Conservation (phyloP, 352 stramenopile species). For the Phytophthora sojae region DNA sequence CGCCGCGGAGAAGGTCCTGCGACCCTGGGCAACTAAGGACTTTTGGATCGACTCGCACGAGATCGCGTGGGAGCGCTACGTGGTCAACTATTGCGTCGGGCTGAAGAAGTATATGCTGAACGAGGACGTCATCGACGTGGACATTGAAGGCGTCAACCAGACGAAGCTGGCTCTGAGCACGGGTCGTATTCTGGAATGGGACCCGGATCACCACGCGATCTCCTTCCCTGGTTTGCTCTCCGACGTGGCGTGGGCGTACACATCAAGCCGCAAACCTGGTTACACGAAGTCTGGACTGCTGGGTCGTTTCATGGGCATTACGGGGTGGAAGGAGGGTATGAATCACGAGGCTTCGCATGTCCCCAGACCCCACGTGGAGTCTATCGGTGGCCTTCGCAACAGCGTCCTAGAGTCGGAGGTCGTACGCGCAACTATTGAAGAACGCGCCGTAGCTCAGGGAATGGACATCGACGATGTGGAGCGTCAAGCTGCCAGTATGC, state of each 20-base stretch:
- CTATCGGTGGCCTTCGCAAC: conserved; percentile 69
- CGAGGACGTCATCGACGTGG: conserved; percentile 86
- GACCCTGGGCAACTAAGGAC: conserved; percentile 35
- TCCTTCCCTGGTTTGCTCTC: conserved; percentile 87
- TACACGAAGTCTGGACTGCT: conserved; percentile 88
- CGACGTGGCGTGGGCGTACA: conserved; percentile 91
- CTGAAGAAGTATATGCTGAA: conserved; percentile 86
- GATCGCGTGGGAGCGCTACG: conserved; percentile 87
- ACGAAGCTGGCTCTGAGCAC: conserved; percentile 85
- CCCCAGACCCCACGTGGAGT: conserved; percentile 71
- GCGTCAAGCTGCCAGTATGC: conserved; percentile 62
- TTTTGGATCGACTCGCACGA: conserved; percentile 80
- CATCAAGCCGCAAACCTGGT: conserved; percentile 85
- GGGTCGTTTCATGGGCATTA: conserved; percentile 87
- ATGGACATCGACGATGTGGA: conserved; percentile 58
- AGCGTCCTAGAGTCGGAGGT: conserved; percentile 69
- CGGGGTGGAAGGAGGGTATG: conserved; percentile 85
- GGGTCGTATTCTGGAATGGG: conserved; percentile 85
- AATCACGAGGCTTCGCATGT: conserved; percentile 90
- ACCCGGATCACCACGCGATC: conserved; percentile 90
- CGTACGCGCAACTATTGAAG: conserved; percentile 66
- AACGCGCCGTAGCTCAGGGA: conserved; percentile 39
- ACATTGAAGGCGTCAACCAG: conserved; percentile 81
- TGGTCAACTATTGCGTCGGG: conserved; percentile 86
- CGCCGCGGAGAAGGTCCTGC: conserved; percentile 48